These are phyloP conservation scores for Chlorella vulgaris DNA, from an alignment of 139 green algal genomes.

Conservation along the genomic window DNA sequence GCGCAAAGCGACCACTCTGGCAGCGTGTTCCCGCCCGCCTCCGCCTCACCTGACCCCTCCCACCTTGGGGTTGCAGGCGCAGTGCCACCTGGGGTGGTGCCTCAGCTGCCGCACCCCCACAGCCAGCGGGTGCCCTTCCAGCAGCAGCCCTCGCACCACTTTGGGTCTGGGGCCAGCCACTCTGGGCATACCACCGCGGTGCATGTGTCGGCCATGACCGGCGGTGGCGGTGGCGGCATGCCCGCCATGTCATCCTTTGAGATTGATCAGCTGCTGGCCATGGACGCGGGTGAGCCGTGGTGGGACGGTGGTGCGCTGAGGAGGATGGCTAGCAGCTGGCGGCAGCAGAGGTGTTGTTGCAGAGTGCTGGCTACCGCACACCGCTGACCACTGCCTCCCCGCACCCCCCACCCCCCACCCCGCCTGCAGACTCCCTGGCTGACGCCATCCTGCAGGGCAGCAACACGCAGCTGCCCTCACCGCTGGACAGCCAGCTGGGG, in stretches of 20 bases:
- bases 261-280: constrained; percentile 4
- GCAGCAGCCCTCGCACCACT: neutral
- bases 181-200: neutral
- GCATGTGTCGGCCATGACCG: neutral
- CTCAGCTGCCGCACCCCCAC: neutral
- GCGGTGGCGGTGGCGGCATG: neutral
- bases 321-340: neutral
- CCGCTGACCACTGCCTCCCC: too few species aligned
- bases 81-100: neutral
- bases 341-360: neutral
- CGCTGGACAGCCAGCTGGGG: neutral
- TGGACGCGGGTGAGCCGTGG: constrained; percentile 12
- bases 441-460: neutral
- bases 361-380: neutral
- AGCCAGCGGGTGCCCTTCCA: too few species aligned
- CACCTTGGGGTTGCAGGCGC: neutral
- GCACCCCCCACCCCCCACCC: too few species aligned
- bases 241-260: neutral
- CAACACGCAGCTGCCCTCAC: too few species aligned
- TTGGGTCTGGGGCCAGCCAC: too few species aligned
- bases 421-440: constrained; percentile 4
- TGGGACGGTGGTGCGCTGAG: neutral
- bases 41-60: neutral
- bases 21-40: neutral
- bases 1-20: neutral